These are phyloP conservation scores for Orbilia quercus DNA, from an alignment of 2,329 filamentous ascomycete genomes.

Conservation along the genomic window DNA sequence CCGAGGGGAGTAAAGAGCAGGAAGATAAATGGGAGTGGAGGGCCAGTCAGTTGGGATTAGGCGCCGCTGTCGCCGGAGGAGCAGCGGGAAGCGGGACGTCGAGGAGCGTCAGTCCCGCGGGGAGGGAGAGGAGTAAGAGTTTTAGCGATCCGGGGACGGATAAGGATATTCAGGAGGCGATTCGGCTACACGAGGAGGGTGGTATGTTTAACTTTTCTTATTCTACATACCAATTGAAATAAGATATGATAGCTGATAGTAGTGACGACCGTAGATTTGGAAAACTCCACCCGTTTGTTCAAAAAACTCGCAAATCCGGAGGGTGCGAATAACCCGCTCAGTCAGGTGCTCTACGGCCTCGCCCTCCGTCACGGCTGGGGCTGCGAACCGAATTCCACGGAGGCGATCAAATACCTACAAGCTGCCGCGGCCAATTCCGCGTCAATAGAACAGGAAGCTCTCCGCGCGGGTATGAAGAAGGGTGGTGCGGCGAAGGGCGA, in stretches of 20 bases:
- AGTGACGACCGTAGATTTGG: slow-evolving; percentile 72
- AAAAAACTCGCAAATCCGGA: slow-evolving; percentile 82
- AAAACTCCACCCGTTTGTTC: slow-evolving; percentile 85
- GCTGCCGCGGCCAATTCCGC: slow-evolving; percentile 91
- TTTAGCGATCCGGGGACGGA: slow-evolving; percentile 58
- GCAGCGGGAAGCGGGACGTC: background rate
- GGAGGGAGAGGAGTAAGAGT: slow-evolving; percentile 56
- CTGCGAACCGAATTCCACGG: slow-evolving; percentile 75
- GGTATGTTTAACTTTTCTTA: slow-evolving; percentile 63
- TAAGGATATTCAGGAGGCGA: slow-evolving; percentile 88
- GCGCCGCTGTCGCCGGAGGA: too few species aligned
- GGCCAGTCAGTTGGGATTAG: slow-evolving; percentile 50
- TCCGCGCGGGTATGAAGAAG: slow-evolving; percentile 88
- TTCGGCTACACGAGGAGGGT: slow-evolving; percentile 87
- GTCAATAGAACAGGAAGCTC: slow-evolving; percentile 82
- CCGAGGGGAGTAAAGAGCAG: slow-evolving; percentile 42
- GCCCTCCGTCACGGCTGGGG: slow-evolving; percentile 95
- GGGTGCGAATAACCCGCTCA: slow-evolving; percentile 89
- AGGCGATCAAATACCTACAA: slow-evolving; percentile 84
- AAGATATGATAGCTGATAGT: slow-evolving; percentile 1
- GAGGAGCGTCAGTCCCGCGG: slow-evolving; percentile 3
- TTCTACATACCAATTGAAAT: background rate
- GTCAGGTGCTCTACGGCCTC: slow-evolving; percentile 94
- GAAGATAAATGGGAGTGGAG: slow-evolving; percentile 55
- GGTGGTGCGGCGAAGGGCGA: slow-evolving; percentile 96